Evolutionary conservation across 805 yeast genomes (phyloP), one percentile per base, ranked within the genome.

Genomic region (Sugiyamaella qingdaonensis): DNA sequence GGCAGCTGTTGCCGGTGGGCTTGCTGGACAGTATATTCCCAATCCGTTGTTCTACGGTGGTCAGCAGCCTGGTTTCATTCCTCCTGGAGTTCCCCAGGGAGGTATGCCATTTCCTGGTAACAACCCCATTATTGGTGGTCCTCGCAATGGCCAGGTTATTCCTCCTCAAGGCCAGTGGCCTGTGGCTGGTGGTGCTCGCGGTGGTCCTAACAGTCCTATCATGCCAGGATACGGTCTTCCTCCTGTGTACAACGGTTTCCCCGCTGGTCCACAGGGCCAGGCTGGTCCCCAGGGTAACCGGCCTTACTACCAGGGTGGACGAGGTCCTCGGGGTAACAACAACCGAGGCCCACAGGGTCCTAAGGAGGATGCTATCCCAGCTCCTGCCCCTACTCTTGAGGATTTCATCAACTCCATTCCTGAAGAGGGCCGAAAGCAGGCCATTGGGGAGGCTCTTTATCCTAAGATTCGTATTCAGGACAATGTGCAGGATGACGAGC

Each of bases 361-460:
- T 41, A 48, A 53, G 47, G 58, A 56, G 46, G 59, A 53, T n/a
- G 50, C 45, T 35, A 32, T 37, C 37, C 51, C 55, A 14, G 45
- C 46, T 35, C 46, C 52, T 48, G 59, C 54, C 31, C 49, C 49
- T 10, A n/a, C 60, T 46, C 77, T 88, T 61, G 87, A 86, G 65
- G 82, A 82, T 61, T 74, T 85, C 62, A 87, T 87, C 63, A 82
- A 82, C 59, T 74, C 62, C 47, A 67, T 69, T 27, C 94, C 96
- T 69, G 88, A 82, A 68, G 94, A 86, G 70, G 92, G 88, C 76
- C 96, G 90, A 79, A 92, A 92, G 88, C 92, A 95, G 82, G 81
- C 90, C 70, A 82, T 94, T 70, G 99, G 99, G 77, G 97, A 94
- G 81, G 95, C 90, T 70, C 80, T 94, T 69, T 94, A 92, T 81